Conservation (phyloP, 139 green algal species). For the Trebouxia sp. region DNA sequence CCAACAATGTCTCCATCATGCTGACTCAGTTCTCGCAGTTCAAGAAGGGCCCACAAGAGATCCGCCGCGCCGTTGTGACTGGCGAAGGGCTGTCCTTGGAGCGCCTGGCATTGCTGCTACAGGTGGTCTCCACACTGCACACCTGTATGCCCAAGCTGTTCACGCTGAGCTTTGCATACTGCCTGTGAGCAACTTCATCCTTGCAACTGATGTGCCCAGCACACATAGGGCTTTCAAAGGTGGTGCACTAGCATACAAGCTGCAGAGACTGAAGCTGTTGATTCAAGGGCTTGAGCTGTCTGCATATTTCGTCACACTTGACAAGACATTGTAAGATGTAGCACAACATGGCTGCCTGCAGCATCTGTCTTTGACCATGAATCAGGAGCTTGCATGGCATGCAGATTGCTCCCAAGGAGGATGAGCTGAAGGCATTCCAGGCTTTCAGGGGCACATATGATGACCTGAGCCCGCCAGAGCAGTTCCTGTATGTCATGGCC, state of each 20-base stretch:
- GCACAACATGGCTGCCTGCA: too few relatives aligned
- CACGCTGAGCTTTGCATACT: too few relatives aligned
- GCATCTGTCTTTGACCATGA: neutral
- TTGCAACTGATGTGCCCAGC: too few relatives aligned
- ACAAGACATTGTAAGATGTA: too few relatives aligned
- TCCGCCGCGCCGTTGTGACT: constrained; percentile 39
- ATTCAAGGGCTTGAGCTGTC: too few relatives aligned
- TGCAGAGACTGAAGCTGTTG: too few relatives aligned
- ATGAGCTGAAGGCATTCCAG: constrained; percentile 49
- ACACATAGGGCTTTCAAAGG: too few relatives aligned
- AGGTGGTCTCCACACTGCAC: constrained; percentile 35
- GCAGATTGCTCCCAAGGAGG: constrained; percentile 55
- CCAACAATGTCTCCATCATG: constrained; percentile 84
- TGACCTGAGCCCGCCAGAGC: constrained; percentile 58
- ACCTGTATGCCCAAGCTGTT: neutral
- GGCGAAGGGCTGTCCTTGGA: constrained; percentile 53
- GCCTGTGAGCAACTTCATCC: neutral
- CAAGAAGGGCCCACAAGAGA: constrained; percentile 28
- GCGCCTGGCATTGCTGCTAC: constrained; percentile 52
- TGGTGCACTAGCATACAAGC: too few relatives aligned
- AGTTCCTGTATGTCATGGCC: constrained; percentile 59
- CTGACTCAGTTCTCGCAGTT: constrained; percentile 58
- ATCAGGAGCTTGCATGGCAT: neutral
- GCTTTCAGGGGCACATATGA: constrained; percentile 34
- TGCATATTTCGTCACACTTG: too few relatives aligned